Conservation (phyloP, 2,329 filamentous ascomycete genomes). For the Knufia petricola region DNA sequence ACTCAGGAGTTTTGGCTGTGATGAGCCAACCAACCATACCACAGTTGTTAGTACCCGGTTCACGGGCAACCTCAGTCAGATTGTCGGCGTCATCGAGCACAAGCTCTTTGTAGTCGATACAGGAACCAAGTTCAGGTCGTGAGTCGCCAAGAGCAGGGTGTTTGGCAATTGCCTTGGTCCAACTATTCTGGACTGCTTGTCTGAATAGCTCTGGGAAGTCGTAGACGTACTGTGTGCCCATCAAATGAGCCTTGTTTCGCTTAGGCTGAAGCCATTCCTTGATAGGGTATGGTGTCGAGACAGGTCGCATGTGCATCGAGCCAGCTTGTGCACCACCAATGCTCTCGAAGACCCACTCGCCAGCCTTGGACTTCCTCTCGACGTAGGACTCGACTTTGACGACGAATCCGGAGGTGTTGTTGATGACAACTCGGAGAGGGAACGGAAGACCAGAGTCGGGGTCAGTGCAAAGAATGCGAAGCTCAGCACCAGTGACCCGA, state of each 20-base stretch:
- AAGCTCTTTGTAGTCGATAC: slow-evolving; percentile 87
- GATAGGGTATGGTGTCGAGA: slow-evolving; percentile 86
- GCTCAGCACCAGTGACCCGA: slow-evolving; percentile 92
- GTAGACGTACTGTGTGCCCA: slow-evolving; percentile 99
- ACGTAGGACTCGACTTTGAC: slow-evolving; percentile 97
- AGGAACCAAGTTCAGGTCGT: slow-evolving; percentile 77
- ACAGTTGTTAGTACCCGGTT: slow-evolving; percentile 88
- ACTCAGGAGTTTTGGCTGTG: slow-evolving; percentile 89
- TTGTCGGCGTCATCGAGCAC: slow-evolving; percentile 91
- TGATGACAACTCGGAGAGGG: slow-evolving; percentile 91
- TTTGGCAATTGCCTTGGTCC: slow-evolving; percentile 65
- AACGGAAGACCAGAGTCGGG: slow-evolving; percentile 72
- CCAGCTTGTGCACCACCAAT: slow-evolving; percentile 94
- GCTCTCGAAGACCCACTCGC: slow-evolving; percentile 96
- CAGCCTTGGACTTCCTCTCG: slow-evolving; percentile 95
- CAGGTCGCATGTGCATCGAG: slow-evolving; percentile 84
- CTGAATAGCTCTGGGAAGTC: slow-evolving; percentile 99
- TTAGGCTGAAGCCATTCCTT: slow-evolving; percentile 99
- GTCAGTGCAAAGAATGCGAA: slow-evolving; percentile 96
- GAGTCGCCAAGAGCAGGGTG: slow-evolving; percentile 66
- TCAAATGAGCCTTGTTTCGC: slow-evolving; percentile 97
- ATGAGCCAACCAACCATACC: slow-evolving; percentile 99
- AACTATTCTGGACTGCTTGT: slow-evolving; percentile 93
- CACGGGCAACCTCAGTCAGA: slow-evolving; percentile 83
- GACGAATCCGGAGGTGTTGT: slow-evolving; percentile 95